Evolutionary conservation across 164 flowering plant species (phyloP), one percentile per base, ranked within the genome.

Genomic region (Aristolochia contorta): DNA sequence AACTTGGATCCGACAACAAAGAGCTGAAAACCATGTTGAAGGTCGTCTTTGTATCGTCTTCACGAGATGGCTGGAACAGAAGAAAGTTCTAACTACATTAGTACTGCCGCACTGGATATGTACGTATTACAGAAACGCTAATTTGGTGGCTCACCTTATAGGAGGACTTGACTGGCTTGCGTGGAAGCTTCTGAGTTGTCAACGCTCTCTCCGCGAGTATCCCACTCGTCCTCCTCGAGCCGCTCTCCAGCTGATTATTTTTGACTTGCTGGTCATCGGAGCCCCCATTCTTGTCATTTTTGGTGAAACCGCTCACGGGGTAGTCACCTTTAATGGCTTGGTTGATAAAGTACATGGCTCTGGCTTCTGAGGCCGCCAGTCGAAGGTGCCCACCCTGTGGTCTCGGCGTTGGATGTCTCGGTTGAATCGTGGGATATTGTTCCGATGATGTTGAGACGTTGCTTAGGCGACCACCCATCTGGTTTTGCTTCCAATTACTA

Each of bases 271-370:
- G 74, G 61, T 72, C 74, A 60, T 47, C 46, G 23, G 63, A 25
- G 14, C 47, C 41, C 58, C 47, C 67, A 15, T 66, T 78, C n/a
- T 81, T 83, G 47, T 58, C 66, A 18, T 25, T 45, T 21, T 54
- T 53, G 7, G 59, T 68, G 69, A 86, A 86, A 62, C 77, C 75
- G 54, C 48, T 67, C 6, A 76, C 63, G 60, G 52, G 67, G 56
- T 82, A 84, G 51, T 84, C 86, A 18, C 92, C 91, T 63, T 87
- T 92, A 22, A 92, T 87, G 46, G 93, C 95, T 76, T 89, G 84
- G 60, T 78, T 89, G n/a, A 92, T 85, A 75, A 85, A 92, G 74
- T 85, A 86, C 77, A 92, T 46, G 47, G 89, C 80, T 74, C 82
- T 82, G 13, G 87, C 75, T 53, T 92, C 95, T n/a, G n/a, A n/a